These are phyloP conservation scores for Fusarium falciforme DNA, from an alignment of 2,329 filamentous ascomycete genomes.

Conservation along the genomic window DNA sequence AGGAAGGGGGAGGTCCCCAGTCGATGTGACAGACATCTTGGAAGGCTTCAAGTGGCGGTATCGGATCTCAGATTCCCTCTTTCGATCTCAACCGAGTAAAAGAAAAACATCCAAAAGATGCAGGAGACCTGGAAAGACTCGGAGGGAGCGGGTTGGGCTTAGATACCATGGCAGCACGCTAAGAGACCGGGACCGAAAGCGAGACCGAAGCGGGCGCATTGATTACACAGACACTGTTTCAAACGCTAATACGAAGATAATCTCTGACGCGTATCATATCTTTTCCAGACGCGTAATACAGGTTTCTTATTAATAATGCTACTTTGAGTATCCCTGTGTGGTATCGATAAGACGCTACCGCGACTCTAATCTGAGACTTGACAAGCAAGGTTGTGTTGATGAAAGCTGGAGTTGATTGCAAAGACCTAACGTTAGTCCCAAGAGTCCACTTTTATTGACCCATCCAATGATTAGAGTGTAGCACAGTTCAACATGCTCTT, in stretches of 20 bases:
- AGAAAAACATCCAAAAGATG: background rate
- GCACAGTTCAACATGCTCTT: too few relatives aligned
- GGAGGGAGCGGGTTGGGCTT: background rate
- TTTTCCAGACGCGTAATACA: background rate
- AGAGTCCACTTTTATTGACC: too few relatives aligned
- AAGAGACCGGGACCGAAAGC: slow-evolving; percentile 1
- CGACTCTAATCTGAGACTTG: background rate
- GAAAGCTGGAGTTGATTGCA: background rate
- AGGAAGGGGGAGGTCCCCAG: background rate
- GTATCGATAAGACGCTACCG: background rate
- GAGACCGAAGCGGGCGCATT: background rate
- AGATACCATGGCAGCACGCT: background rate
- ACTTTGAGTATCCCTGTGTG: background rate
- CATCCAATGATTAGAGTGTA: too few relatives aligned
- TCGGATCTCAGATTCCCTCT: background rate
- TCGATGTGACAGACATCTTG: background rate
- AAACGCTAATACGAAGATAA: background rate
- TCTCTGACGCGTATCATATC: background rate
- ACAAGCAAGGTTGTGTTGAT: background rate
- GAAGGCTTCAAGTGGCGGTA: background rate
- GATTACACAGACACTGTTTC: background rate
- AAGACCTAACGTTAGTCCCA: background rate
- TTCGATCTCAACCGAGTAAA: background rate
- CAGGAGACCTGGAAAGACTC: background rate
- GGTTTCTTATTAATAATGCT: background rate